Evolutionary conservation across 148 eudicot species (phyloP).

Genomic region (Drosera capensis): DNA sequence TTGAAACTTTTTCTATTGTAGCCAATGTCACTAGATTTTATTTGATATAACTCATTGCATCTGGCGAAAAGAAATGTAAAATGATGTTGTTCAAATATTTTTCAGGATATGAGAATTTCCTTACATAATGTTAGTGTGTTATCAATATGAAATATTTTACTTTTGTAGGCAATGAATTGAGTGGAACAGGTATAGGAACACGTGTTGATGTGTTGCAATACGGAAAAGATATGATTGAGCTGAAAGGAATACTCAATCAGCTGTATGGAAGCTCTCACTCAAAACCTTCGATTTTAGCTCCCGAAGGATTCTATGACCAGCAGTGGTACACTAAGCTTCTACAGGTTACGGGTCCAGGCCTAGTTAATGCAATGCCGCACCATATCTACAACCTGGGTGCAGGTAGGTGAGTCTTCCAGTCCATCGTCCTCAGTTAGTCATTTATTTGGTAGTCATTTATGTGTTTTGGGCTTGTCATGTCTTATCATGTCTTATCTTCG

Average conservation of each 20-base stretch:
- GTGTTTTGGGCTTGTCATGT: no score
- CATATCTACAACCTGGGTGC: constrained; percentile 89
- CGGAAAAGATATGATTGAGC: constrained; percentile 48
- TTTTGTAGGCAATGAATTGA: constrained; percentile 71
- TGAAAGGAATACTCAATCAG: constrained; percentile 33
- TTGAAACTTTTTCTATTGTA: no score
- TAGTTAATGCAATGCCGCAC: constrained; percentile 51
- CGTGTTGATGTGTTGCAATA: constrained; percentile 59
- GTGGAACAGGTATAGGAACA: constrained; percentile 73
- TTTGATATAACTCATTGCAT: no score
- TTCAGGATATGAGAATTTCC: no score
- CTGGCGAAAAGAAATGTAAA: no score
- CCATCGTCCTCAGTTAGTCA: no score
- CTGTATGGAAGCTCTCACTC: constrained; percentile 25
- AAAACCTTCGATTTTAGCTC: constrained; percentile 63
- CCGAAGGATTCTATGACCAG: constrained; percentile 76
- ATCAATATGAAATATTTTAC: not conserved
- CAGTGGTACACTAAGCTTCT: constrained; percentile 66
- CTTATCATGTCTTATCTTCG: no score
- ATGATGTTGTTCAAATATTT: no score
- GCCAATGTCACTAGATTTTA: no score
- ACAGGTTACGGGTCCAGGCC: constrained; percentile 41
- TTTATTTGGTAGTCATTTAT: no score
- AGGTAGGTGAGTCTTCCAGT: constrained; percentile 57
- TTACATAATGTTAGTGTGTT: no score